These are phyloP conservation scores for Austroboletus niveus DNA, from an alignment of 1,284 basidiomycete species.

Conservation along the genomic window DNA sequence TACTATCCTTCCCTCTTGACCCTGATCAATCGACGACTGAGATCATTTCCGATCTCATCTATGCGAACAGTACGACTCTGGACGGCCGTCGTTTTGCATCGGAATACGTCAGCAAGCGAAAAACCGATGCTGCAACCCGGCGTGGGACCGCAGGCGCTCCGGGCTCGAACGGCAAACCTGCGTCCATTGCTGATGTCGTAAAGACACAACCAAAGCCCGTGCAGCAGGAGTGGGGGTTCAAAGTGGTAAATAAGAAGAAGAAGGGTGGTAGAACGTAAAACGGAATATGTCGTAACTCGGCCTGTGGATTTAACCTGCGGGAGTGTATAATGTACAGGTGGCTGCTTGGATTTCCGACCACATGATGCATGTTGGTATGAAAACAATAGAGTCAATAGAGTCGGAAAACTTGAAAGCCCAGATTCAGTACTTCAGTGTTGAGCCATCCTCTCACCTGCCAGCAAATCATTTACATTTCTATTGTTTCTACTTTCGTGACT, in stretches of 20 bases:
- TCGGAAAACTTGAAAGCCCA: too few relatives aligned
- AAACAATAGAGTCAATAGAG: too few relatives aligned
- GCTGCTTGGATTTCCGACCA: constrained; percentile 24
- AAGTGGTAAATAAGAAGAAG: constrained; percentile 92
- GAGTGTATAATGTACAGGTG: constrained; percentile 16
- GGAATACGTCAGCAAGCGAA: constrained; percentile 87
- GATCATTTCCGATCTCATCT: constrained; percentile 90
- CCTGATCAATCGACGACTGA: constrained; percentile 80
- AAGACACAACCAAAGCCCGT: constrained; percentile 82
- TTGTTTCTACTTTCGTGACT: too few relatives aligned
- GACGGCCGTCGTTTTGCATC: constrained; percentile 93
- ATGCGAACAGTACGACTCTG: constrained; percentile 90
- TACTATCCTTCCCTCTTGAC: constrained; percentile 87
- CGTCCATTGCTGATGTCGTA: constrained; percentile 84
- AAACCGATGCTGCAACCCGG: constrained; percentile 64
- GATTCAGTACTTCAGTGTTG: too few relatives aligned
- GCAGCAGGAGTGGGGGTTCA: constrained; percentile 81
- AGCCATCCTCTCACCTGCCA: too few relatives aligned
- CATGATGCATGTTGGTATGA: neutral
- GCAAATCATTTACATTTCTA: too few relatives aligned
- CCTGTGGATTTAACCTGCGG: neutral
- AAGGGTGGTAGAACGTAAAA: constrained; percentile 59
- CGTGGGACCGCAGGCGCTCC: constrained; percentile 42
- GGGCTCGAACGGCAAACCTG: constrained; percentile 46
- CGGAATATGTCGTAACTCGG: neutral